Conservation (phyloP, 768 basidiomycete genomes). For the Gymnopilus junonius region DNA sequence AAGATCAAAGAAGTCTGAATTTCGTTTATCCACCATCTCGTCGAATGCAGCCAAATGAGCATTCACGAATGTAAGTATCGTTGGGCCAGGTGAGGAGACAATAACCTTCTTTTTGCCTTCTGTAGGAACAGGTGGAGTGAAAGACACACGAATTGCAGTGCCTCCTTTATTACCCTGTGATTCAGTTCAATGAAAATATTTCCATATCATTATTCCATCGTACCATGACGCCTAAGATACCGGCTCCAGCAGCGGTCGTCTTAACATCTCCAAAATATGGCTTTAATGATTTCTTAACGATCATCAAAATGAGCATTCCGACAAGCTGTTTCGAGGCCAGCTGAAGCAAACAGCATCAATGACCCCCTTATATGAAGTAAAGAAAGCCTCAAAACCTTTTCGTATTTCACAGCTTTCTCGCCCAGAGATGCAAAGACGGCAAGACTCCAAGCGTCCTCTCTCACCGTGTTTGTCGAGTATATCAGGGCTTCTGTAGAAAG, state of each 20-base stretch:
- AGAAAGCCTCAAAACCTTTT: constrained; percentile 52
- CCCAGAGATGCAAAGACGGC: constrained; percentile 76
- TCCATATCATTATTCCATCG: constrained; percentile 13
- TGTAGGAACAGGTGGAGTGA: constrained; percentile 43
- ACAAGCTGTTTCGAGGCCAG: constrained; percentile 80
- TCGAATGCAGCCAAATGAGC: constrained; percentile 86
- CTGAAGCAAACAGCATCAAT: constrained; percentile 35
- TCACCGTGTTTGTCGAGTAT: constrained; percentile 62
- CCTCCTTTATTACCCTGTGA: constrained; percentile 84
- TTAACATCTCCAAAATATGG: constrained; percentile 57
- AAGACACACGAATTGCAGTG: constrained; percentile 65
- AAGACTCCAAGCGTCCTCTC: constrained; percentile 73
- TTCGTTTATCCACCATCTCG: constrained; percentile 74
- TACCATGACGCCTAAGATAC: constrained; percentile 82
- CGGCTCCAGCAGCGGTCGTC: constrained; percentile 63
- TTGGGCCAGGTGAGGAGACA: constrained; percentile 38
- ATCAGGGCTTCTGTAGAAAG: constrained; percentile 78
- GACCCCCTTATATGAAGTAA: not conserved
- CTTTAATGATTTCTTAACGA: constrained; percentile 59
- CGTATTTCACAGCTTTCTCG: constrained; percentile 62
- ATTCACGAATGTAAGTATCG: constrained; percentile 74
- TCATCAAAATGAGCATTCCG: constrained; percentile 76
- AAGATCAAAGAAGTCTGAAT: constrained; percentile 76
- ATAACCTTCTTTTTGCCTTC: constrained; percentile 11
- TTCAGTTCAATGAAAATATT: not conserved